phyloP scores from a whole-genome alignment of 2,329 filamentous ascomycete species.

The Pseudocercospora musae region DNA sequence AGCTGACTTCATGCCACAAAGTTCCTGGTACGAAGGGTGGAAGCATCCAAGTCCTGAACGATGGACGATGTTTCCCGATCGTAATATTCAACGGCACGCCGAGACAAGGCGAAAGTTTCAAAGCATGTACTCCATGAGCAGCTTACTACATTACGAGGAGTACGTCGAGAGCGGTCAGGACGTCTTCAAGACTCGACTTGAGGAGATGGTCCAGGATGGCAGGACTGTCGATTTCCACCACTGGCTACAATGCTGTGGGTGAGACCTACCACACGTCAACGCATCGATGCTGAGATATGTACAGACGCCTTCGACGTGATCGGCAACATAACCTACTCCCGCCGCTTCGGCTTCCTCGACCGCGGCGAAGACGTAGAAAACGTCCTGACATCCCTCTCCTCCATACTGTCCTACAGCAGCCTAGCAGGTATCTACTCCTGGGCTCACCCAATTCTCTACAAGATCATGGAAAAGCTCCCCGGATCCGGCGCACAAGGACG shows the following conservation, averaged over 20 bases:
- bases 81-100: conserved; percentile 20
- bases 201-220: conserved; percentile 13
- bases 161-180: conserved; percentile 20
- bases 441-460: conserved; percentile 18
- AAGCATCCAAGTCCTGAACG: conserved; percentile 15
- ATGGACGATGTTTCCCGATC: conserved; percentile 19
- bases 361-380: conserved; percentile 34
- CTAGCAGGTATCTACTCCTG: conserved; percentile 18
- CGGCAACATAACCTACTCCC: conserved; percentile 35
- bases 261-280: neutral
- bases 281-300: neutral
- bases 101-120: conserved; percentile 22
- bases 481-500: conserved; percentile 15
- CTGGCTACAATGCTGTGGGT: conserved; percentile 31
- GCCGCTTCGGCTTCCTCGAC: conserved; percentile 40
- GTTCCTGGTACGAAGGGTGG: conserved; percentile 21
- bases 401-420: conserved; percentile 13
- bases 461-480: conserved; percentile 15
- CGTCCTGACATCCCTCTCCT: conserved; percentile 16
- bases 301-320: conserved; percentile 42
- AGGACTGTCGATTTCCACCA: conserved; percentile 20
- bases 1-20: neutral
- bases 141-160: conserved; percentile 23
- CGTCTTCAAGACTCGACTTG: conserved; percentile 16
- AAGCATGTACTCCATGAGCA: conserved; percentile 26